A percentile compares a stretch with the other conserved stretches of the same genome.
These are phyloP conservation scores for Trichoderma erinaceum DNA, from an alignment of 495 filamentous ascomycete species.

Conservation along the genomic window DNA sequence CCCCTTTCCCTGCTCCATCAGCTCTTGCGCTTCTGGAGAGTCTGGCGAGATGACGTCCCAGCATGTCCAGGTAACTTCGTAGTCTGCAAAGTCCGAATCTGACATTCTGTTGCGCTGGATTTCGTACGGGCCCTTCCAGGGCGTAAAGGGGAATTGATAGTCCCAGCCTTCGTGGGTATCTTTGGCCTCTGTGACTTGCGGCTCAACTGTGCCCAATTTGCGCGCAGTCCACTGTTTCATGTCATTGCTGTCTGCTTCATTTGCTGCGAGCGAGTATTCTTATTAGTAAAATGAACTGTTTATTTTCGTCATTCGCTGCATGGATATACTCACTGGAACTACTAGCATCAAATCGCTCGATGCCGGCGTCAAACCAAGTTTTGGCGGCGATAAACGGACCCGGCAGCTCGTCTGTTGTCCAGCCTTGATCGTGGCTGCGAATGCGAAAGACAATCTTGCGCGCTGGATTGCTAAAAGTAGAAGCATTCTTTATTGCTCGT, in stretches of 20 bases:
- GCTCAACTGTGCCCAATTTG: background rate
- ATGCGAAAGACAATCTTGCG: slow-evolving; percentile 6
- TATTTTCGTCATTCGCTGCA: background rate
- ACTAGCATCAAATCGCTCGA: background rate
- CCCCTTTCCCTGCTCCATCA: background rate
- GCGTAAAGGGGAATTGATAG: background rate
- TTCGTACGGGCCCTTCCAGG: background rate
- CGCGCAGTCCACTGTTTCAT: background rate
- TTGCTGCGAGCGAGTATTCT: background rate
- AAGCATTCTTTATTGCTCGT: background rate
- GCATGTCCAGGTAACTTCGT: background rate
- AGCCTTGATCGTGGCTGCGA: background rate
- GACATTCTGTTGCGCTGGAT: background rate
- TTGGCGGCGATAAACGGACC: background rate
- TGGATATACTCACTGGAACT: background rate
- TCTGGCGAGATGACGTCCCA: background rate
- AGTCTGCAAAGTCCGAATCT: background rate
- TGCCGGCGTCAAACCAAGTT: slow-evolving; percentile 4
- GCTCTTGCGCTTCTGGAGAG: background rate
- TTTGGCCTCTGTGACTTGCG: background rate
- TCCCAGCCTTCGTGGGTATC: background rate
- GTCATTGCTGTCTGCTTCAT: background rate
- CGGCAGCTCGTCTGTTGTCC: background rate
- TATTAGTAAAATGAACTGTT: background rate
- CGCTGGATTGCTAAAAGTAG: background rate